Evolutionary conservation across 306 rosid genomes (phyloP).

Genomic region (Corylus avellana): DNA sequence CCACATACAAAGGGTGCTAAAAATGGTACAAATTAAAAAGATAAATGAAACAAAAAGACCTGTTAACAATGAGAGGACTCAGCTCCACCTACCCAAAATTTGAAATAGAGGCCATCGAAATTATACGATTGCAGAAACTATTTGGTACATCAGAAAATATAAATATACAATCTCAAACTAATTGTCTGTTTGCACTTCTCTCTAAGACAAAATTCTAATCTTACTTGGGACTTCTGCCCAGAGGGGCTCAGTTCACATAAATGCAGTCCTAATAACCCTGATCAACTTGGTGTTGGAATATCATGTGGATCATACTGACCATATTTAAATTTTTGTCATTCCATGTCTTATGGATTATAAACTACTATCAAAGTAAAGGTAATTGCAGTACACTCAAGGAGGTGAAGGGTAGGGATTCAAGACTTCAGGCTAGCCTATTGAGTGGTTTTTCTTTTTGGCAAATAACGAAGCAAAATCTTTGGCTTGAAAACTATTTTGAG

Average conservation of each 20-base stretch:
- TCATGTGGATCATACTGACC: neutral
- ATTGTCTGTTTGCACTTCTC: neutral
- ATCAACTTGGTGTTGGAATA: neutral
- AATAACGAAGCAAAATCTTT: neutral
- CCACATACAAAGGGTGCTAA: neutral
- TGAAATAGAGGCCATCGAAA: neutral
- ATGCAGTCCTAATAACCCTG: no score
- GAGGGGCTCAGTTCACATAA: no score
- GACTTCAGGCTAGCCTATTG: neutral
- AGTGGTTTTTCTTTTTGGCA: neutral
- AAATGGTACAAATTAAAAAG: neutral
- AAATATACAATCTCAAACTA: neutral
- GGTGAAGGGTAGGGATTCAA: no score
- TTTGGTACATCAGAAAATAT: neutral
- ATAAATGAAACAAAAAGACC: neutral
- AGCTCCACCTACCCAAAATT: neutral
- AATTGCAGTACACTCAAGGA: no score
- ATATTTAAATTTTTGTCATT: no score
- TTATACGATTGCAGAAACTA: neutral
- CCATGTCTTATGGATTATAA: no score
- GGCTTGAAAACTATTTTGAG: neutral
- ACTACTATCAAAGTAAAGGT: no score
- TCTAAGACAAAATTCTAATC: no score
- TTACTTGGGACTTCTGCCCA: neutral
- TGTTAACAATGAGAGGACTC: neutral